phyloP scores from a whole-genome alignment of 164 flowering plant species.

The Magnolia changhungtana region DNA sequence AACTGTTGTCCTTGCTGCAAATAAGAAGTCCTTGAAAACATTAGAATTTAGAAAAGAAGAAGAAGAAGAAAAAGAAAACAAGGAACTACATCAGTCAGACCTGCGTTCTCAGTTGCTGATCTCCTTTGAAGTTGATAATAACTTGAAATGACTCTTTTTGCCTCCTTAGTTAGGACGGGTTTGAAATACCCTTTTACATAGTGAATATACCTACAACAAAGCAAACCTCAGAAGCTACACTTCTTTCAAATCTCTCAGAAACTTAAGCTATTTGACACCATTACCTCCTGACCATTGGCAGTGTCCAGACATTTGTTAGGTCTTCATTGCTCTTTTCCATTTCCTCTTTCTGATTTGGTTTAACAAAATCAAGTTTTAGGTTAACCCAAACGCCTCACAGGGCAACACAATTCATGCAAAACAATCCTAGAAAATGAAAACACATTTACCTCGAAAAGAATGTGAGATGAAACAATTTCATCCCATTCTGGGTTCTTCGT shows the following conservation, averaged over 20 bases:
- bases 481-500: constrained; percentile 99
- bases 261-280: background rate
- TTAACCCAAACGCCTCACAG: constrained; percentile 7
- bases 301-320: constrained; percentile 55
- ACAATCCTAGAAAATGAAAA: background rate
- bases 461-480: constrained; percentile 91
- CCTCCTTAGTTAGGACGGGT: constrained; percentile 84
- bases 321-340: constrained; percentile 40
- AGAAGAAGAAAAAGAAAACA: background rate
- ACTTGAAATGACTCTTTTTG: constrained; percentile 83
- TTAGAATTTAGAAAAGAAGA: background rate
- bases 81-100: constrained; percentile 25
- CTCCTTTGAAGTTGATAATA: constrained; percentile 97
- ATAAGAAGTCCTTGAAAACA: constrained; percentile 5
- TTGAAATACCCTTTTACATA: constrained; percentile 71
- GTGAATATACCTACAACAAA: constrained; percentile 65
- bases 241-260: background rate
- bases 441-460: constrained; percentile 66
- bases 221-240: background rate
- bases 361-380: background rate
- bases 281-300: constrained; percentile 79
- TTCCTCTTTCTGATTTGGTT: constrained; percentile 39
- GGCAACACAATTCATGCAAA: background rate
- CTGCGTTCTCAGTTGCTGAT: constrained; percentile 87
- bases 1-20: constrained; percentile 91